Evolutionary conservation across 2,329 filamentous ascomycete genomes (phyloP), one percentile per base, ranked within the genome.

Genomic region (Bipolaris oryzae): DNA sequence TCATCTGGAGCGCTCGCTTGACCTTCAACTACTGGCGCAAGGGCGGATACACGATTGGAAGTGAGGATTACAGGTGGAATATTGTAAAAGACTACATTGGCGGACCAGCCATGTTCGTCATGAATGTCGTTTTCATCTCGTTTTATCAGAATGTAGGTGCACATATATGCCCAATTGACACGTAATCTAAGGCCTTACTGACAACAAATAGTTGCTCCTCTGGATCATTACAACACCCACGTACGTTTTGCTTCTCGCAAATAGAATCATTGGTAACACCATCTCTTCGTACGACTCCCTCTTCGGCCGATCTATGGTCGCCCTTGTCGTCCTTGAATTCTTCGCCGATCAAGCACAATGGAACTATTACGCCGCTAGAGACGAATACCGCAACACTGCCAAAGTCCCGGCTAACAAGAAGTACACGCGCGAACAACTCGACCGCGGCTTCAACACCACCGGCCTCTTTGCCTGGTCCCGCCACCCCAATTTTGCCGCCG

Each of bases 11-110:
- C 76, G 90, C 92, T 79, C 89, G 95, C 10, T 80, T 99, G 77
- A 98, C 94, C 2, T 98, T 86, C 82, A 99, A 99, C 78, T 99
- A 97, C 79, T 96, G 90, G 88, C 89, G 95, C 56, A 96, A 91
- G 76, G 95, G 95, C 37, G 95, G 95, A 21, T 99, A 99, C 75
- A 80, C 83, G 15, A 82, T 93, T 62, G 94, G 95, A 35, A 93
- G 90, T 15, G 94, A 99, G 77, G 95, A 99, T 76, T 99, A 99
- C 76, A 86, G 95, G 78, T 99, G 95, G 94, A 82, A 84, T 54
- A 87, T 93, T 53, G 80, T 98, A 50, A 88, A 88, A 72, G 80
- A 83, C 25, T 80, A 86, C 35, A 81, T 93, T 20, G 86, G 85
- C 6, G 79, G 81, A 1, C 80, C 82, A 37, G 73, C 87, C 21